Percentiles rank a stretch among this genome's conserved stretches.
These are phyloP conservation scores for Neltuma alba DNA, from an alignment of 306 rosid genomes.

Conservation along the genomic window DNA sequence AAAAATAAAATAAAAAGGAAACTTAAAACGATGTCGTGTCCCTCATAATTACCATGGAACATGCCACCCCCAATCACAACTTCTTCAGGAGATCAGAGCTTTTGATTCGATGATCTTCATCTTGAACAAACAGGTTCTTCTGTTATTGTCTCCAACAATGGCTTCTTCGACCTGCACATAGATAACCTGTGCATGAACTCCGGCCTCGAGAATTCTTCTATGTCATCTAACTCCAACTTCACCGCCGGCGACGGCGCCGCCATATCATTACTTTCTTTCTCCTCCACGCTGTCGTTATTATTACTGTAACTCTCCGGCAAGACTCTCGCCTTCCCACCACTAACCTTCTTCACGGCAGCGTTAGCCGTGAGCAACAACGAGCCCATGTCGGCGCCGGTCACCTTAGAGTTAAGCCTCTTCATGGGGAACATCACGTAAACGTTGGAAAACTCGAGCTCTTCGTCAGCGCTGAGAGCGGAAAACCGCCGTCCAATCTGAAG, in stretches of 20 bases:
- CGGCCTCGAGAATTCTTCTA: constrained; percentile 60
- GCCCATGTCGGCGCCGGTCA: constrained; percentile 65
- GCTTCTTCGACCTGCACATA: constrained; percentile 75
- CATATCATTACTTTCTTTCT: not conserved
- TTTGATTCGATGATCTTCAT: too few relatives aligned
- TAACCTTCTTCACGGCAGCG: constrained; percentile 43
- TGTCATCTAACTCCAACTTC: constrained; percentile 60
- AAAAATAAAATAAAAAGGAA: not conserved
- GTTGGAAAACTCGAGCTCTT: constrained; percentile 64
- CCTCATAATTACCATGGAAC: not conserved
- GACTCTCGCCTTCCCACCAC: constrained; percentile 34
- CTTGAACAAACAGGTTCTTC: constrained; percentile 58
- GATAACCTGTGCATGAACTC: constrained; percentile 70
- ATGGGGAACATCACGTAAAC: constrained; percentile 74
- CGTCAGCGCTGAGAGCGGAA: constrained; percentile 68
- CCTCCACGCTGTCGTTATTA: not conserved
- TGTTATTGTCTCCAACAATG: constrained; percentile 75
- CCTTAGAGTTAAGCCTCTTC: constrained; percentile 66
- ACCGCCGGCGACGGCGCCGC: constrained; percentile 9
- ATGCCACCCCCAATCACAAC: not conserved
- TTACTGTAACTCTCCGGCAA: constrained; percentile 28
- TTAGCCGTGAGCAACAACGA: constrained; percentile 55
- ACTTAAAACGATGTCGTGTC: not conserved
- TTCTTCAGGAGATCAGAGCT: too few relatives aligned
- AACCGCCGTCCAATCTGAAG: constrained; percentile 60